phyloP scores from a whole-genome alignment of 305 asterid genomes.

The Euphrasia arctica region DNA sequence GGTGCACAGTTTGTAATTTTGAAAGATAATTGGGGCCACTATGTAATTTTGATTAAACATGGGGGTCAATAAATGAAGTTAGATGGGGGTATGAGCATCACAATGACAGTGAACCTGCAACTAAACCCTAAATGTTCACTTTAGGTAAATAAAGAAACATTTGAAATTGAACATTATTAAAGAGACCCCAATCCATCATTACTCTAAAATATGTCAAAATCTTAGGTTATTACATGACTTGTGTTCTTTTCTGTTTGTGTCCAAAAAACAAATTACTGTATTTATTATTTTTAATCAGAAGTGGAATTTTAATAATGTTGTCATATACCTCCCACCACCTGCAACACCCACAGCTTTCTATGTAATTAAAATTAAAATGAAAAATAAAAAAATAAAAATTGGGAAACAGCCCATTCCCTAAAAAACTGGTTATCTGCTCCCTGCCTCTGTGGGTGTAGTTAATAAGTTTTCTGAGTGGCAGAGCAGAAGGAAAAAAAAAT shows the following conservation, averaged over 20 bases:
- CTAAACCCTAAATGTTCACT: neutral
- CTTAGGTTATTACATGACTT: conserved; percentile 20
- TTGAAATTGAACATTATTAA: neutral
- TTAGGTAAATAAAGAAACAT: neutral
- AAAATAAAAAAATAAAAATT: neutral
- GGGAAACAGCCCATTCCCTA: conserved; percentile 47
- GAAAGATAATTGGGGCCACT: neutral
- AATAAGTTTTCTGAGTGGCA: neutral
- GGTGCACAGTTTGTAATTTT: neutral
- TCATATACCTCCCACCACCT: neutral
- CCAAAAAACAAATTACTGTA: neutral
- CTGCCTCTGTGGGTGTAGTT: neutral
- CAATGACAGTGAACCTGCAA: neutral
- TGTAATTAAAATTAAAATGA: conserved; percentile 16
- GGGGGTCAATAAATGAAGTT: neutral
- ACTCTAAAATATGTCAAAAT: conserved; percentile 22
- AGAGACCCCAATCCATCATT: neutral
- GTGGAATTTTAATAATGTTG: neutral
- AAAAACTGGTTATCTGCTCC: conserved; percentile 38
- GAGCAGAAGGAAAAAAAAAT: neutral
- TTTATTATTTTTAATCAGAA: neutral
- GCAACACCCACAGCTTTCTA: neutral
- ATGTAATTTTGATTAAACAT: neutral
- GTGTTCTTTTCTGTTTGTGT: conserved; percentile 13
- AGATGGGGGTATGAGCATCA: neutral